Evolutionary conservation across 2,329 filamentous ascomycete species (phyloP).

Genomic region (Knufia petricola): DNA sequence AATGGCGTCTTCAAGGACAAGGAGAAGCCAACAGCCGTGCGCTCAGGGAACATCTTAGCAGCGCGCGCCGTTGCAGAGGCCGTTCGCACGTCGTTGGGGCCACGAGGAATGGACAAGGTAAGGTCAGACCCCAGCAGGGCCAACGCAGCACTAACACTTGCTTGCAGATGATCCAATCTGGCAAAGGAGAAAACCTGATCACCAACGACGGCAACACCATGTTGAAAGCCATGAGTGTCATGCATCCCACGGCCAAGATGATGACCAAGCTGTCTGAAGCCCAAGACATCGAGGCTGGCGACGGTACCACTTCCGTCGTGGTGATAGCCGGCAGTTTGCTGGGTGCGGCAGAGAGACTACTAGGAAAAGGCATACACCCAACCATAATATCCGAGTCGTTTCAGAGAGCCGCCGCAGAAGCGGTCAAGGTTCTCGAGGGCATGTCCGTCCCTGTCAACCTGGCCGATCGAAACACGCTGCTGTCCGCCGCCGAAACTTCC

Average conservation of each 20-base stretch:
- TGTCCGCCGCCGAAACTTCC: conserved; percentile 94
- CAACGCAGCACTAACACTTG: no score
- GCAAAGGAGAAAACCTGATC: conserved; percentile 95
- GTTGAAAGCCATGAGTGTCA: conserved; percentile 96
- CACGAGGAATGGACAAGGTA: conserved; percentile 96
- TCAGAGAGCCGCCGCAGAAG: conserved; percentile 81
- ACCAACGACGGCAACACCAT: conserved; percentile 99
- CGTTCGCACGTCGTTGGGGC: conserved; percentile 90
- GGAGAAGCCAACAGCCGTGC: conserved; percentile 57
- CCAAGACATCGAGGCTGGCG: conserved; percentile 95
- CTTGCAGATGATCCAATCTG: conserved; percentile 98
- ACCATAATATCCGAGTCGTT: conserved; percentile 97
- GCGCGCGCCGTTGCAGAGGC: conserved; percentile 97
- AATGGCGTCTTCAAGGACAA: conserved; percentile 57
- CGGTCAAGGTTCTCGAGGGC: conserved; percentile 80
- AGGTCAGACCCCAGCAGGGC: no score
- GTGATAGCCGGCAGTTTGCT: conserved; percentile 94
- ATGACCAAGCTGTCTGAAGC: conserved; percentile 92
- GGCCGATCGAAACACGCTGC: conserved; percentile 74
- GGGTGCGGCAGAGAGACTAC: conserved; percentile 81
- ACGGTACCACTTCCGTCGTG: conserved; percentile 95
- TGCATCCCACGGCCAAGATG: conserved; percentile 99
- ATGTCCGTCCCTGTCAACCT: conserved; percentile 94
- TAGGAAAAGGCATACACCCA: conserved; percentile 90
- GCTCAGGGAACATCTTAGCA: conserved; percentile 92